Base-by-base conservation (phyloP, 345 rosid species). In the Salix viminalis region DNA sequence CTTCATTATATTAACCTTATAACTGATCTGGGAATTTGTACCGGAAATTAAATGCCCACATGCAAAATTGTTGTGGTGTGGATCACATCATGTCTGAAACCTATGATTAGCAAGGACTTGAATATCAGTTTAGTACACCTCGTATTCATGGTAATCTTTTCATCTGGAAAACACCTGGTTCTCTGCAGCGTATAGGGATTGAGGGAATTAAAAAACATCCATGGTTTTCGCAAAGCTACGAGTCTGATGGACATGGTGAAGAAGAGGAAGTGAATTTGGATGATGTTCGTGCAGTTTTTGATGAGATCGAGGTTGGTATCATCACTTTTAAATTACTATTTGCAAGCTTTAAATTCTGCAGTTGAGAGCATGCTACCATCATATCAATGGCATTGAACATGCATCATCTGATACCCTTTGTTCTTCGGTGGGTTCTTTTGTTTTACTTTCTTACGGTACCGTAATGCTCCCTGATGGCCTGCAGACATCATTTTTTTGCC, bases 281-380 rank as follows among this genome's bases (percentile, higher is more conserved):
- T 80, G 97, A 91, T 71, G 82, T 93, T 72, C 73, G 77, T 76
- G 97, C 94, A 39, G 99, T 89, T 79, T 96, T 96, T 80, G 87
- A 89, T 58, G 93, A 90, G 79, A 92, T 90, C 70, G 93, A 96
- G 98, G 98, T 90, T 79, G 19, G 89, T 76, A 2, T 68, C 48
- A 12, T 76, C 72, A 75, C 61, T 73, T 58, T 58, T 18, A 67
- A 44, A 71, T 18, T 71, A 78, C 32, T 74, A 66, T 9, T 34
- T 62, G 52, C 68, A 72, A 50, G 60, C 52, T 61, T 39, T 21
- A 18, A 56, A 21, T 73, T 48, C 56, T 52, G 46, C 11, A 68
- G 50, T 26, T 79, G 75, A 19, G 6, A 7, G 77, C 18, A 67
- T 26, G 48, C 19, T 48, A 24, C 15, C 18, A 11, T 50, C 61